phyloP scores from a whole-genome alignment of 306 rosid genomes.

The peach (Prunus persica) region DNA sequence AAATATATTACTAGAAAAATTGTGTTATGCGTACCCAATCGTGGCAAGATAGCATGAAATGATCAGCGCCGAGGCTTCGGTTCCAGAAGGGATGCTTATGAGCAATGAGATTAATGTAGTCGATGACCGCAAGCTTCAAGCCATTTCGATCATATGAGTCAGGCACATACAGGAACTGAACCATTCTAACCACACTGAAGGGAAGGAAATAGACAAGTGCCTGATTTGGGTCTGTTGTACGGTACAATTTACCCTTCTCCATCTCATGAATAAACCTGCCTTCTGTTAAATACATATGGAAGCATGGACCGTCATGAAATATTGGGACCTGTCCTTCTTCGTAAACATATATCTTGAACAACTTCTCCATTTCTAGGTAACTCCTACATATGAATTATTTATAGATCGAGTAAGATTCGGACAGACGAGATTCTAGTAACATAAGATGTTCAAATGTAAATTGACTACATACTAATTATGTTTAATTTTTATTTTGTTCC shows the following conservation, averaged over 20 bases:
- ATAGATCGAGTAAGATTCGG: too few relatives aligned
- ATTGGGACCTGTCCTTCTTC: conserved; percentile 59
- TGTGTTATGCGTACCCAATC: conserved; percentile 38
- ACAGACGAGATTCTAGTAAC: too few relatives aligned
- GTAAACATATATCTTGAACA: conserved; percentile 53
- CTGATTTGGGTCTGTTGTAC: conserved; percentile 47
- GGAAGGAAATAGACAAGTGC: conserved; percentile 52
- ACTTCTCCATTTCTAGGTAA: conserved; percentile 59
- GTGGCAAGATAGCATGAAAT: conserved; percentile 64
- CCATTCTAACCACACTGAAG: conserved; percentile 48
- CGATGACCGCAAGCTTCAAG: conserved; percentile 27
- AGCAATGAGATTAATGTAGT: conserved; percentile 36
- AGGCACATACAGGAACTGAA: conserved; percentile 28
- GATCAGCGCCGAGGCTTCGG: conserved; percentile 49
- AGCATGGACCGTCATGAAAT: conserved; percentile 46
- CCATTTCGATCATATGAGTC: background rate
- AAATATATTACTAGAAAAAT: too few relatives aligned
- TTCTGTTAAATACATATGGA: conserved; percentile 42
- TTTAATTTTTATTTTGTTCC: too few relatives aligned
- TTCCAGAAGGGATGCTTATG: conserved; percentile 54
- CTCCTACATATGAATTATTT: conserved; percentile 31
- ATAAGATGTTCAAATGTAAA: too few relatives aligned
- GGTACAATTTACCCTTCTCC: conserved; percentile 40
- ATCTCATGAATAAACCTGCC: conserved; percentile 55
- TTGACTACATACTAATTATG: too few relatives aligned